Evolutionary conservation across 371 early-diverging fungal species (phyloP), one percentile per base, ranked within the genome.

Genomic region (Mortierella polycephala): DNA sequence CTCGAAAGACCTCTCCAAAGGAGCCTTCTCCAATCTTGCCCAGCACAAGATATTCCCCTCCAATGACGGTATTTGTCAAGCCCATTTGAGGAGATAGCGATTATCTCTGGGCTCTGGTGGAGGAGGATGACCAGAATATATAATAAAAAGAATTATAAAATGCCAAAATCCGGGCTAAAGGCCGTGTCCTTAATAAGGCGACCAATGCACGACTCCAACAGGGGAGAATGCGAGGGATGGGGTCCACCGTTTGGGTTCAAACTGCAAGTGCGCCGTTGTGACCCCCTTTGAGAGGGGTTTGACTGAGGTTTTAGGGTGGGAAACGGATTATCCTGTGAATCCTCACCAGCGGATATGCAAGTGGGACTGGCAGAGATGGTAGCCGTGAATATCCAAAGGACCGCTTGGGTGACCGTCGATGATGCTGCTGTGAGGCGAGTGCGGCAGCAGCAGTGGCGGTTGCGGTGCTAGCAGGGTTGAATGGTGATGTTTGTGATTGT

Each of bases 1-100:
- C 87, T 85, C 86, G 84, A 66, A 87, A 89, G 45, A 89, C 89
- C 74, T 89, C 87, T 11, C 89, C 89, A 79, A 89, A 89, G 16
- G 87, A 87, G 9, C 89, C 89, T 74, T 87, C 85, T 14, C 89
- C 89, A 66, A 89, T 89, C 72, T 85, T 86, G 58, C 85, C 82
- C 62, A 87, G 64, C 23, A 89, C 85, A 56, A 85, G 72, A 85
- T 88, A 89, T 70, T 86, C 86, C 20, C 83, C 85, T 39, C 83
- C 85, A 44, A 89, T 83, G 74, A 89, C 80, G 53, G 87, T 82
- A 52, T 67, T 60, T 18, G 77, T 68, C 64, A 74, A 77, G 77
- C 73, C 71, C 77, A 77, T 72, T 76, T 71, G 57, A 51, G 56
- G 61, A 69, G 75, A 65, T 58, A 56, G 60, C 64, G 53, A 60